Evolutionary conservation across 371 early-diverging fungal species (phyloP).

Genomic region (Quaeritorhiza haematococci): DNA sequence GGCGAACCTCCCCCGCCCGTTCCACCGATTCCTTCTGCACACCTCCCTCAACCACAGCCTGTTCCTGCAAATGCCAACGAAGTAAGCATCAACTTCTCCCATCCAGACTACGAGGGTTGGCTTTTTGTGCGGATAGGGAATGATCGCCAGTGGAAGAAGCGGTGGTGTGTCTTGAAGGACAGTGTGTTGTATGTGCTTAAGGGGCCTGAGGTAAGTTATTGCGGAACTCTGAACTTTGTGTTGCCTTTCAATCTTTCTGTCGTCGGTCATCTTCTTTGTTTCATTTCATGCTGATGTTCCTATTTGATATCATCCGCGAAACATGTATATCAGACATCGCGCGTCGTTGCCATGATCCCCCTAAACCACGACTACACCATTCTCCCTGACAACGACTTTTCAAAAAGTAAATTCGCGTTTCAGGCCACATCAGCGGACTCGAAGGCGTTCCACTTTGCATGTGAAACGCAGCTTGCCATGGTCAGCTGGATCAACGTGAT

Average conservation of each 20-base stretch:
- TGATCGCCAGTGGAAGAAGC: slow-evolving; percentile 18
- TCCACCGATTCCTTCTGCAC: no score
- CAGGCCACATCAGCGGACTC: slow-evolving; percentile 2
- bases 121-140: slow-evolving; percentile 9
- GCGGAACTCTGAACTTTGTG: no score
- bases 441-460: slow-evolving; percentile 14
- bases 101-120: slow-evolving; percentile 20
- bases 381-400: slow-evolving; percentile 7
- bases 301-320: no score
- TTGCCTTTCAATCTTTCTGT: no score
- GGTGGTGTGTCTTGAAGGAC: slow-evolving; percentile 24
- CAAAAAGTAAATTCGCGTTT: slow-evolving; percentile 10
- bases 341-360: slow-evolving; percentile 1
- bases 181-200: slow-evolving; percentile 16
- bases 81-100: slow-evolving; percentile 1
- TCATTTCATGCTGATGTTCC: no score
- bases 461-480: slow-evolving; percentile 27
- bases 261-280: no score
- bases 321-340: not conserved
- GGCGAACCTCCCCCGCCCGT: no score
- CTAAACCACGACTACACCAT: not conserved
- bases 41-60: no score
- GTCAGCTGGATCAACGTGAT: slow-evolving; percentile 27
- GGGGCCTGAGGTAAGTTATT: slow-evolving; percentile 3
- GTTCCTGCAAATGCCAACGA: no score